Evolutionary conservation across 768 basidiomycete species (phyloP).

Genomic region (Rhodotorula sphaerocarpa): DNA sequence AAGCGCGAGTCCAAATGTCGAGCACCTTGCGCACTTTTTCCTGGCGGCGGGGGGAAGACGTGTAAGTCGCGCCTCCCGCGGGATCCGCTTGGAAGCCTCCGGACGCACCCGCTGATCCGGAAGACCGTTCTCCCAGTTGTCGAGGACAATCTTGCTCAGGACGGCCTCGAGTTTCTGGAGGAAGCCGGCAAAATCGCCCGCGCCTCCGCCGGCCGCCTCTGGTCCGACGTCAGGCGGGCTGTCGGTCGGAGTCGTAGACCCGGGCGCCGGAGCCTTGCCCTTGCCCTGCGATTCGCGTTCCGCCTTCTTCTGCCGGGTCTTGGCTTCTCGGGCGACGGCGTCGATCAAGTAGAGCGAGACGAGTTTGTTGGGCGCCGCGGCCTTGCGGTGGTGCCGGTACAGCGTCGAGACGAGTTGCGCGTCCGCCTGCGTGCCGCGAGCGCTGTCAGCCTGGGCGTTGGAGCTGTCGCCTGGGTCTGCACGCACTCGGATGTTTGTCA

Average conservation of each 20-base stretch:
- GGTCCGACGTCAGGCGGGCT: background rate
- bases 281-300: constrained; percentile 50
- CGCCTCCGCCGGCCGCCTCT: background rate
- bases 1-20: constrained; percentile 91
- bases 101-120: constrained; percentile 78
- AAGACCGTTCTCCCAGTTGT: constrained; percentile 61
- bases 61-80: background rate
- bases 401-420: constrained; percentile 78
- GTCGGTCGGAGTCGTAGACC: constrained; percentile 14
- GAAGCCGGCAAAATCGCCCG: constrained; percentile 59
- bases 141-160: constrained; percentile 77
- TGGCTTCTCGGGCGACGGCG: constrained; percentile 77
- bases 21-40: constrained; percentile 95
- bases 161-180: constrained; percentile 82
- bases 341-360: constrained; percentile 89
- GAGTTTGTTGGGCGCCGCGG: constrained; percentile 62
- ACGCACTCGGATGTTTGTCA: constrained; percentile 69
- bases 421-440: constrained; percentile 54
- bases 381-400: constrained; percentile 77
- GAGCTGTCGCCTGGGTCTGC: no score
- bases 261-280: constrained; percentile 48
- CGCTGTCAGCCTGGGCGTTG: background rate
- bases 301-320: constrained; percentile 60
- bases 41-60: constrained; percentile 47
- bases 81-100: background rate